Conservation (phyloP, 805 yeast species). For the Candida tibetensis region DNA sequence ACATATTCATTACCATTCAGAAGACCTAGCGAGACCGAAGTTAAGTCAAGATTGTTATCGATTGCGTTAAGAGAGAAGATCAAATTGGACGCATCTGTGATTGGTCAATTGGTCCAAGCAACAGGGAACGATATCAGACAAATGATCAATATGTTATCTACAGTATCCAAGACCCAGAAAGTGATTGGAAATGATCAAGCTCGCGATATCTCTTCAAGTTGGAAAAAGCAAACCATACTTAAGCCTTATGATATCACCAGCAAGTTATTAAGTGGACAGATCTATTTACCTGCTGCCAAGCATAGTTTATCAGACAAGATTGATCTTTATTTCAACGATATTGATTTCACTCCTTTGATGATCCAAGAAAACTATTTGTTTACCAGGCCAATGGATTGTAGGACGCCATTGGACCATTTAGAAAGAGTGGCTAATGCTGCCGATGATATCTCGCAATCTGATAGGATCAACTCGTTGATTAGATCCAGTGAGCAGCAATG, state of each 20-base stretch:
- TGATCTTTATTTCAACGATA: slow-evolving; percentile 88
- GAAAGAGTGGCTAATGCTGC: slow-evolving; percentile 74
- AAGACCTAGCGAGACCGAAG: slow-evolving; percentile 80
- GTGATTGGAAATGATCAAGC: slow-evolving; percentile 61
- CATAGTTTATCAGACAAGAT: slow-evolving; percentile 74
- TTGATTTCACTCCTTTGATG: slow-evolving; percentile 93
- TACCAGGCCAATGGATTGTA: slow-evolving; percentile 53
- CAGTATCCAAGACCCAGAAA: slow-evolving; percentile 73
- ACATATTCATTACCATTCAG: slow-evolving; percentile 80
- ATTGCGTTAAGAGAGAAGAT: slow-evolving; percentile 84
- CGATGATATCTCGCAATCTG: slow-evolving; percentile 81
- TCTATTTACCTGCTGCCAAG: slow-evolving; percentile 51
- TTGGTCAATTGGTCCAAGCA: slow-evolving; percentile 80
- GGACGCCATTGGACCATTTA: slow-evolving; percentile 47
- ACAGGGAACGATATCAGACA: slow-evolving; percentile 93
- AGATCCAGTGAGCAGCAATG: slow-evolving; percentile 92
- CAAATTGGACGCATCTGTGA: slow-evolving; percentile 72
- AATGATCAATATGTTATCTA: slow-evolving; percentile 83
- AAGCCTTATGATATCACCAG: slow-evolving; percentile 90
- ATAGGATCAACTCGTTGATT: slow-evolving; percentile 74
- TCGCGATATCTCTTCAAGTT: slow-evolving; percentile 58
- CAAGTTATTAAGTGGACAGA: slow-evolving; percentile 56
- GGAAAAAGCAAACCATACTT: slow-evolving; percentile 88
- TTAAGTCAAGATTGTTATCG: slow-evolving; percentile 82
- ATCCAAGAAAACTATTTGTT: slow-evolving; percentile 86